Conservation (phyloP, 73 alveolate genomes). For the Tetrahymena malaccensis region DNA sequence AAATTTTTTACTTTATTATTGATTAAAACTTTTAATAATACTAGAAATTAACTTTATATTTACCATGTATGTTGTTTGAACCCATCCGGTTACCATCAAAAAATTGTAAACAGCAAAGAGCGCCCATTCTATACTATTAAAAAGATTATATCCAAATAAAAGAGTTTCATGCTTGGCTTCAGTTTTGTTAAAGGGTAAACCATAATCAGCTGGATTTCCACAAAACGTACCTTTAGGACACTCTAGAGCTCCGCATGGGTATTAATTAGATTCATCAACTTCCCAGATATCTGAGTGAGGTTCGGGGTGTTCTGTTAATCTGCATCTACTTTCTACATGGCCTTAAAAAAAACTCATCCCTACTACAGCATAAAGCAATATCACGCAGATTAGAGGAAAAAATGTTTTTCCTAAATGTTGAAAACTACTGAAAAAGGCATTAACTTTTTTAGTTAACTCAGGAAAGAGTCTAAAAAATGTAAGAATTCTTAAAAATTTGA, state of each 20-base stretch:
- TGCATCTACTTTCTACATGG: neutral
- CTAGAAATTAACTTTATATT: neutral
- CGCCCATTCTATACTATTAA: conserved; percentile 9
- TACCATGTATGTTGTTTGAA: conserved; percentile 28
- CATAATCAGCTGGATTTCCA: conserved; percentile 11
- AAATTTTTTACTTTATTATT: neutral
- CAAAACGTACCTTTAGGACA: neutral
- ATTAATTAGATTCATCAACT: neutral
- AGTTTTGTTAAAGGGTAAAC: neutral
- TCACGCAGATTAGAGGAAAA: neutral
- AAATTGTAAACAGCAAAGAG: conserved; percentile 21
- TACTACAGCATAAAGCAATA: neutral
- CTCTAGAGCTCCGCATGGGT: neutral
- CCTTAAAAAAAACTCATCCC: neutral
- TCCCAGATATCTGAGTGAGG: neutral
- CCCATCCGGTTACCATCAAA: conserved; percentile 34
- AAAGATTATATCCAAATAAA: neutral
- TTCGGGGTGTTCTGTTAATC: neutral
- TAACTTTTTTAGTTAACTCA: neutral
- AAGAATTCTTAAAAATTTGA: neutral
- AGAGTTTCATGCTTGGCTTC: conserved; percentile 6
- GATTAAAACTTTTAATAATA: neutral
- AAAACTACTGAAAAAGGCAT: neutral
- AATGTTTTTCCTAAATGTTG: neutral
- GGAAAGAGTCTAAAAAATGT: neutral